Conservation (phyloP, 176 grass and related monocot species). For the Melocanna baccifera region DNA sequence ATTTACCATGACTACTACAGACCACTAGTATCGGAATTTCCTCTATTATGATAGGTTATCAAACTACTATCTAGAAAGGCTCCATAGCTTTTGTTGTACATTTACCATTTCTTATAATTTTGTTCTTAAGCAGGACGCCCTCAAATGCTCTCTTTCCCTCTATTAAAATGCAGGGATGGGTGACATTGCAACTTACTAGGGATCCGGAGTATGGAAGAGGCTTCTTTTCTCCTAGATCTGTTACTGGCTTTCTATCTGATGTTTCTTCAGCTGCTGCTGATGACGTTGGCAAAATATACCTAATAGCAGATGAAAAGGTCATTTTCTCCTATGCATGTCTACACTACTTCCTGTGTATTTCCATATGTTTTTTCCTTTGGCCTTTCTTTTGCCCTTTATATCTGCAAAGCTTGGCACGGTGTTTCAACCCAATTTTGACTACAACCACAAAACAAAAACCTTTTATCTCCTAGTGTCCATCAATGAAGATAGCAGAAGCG, state of each 20-base stretch:
- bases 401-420: background rate
- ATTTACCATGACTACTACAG: background rate
- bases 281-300: slow-evolving; percentile 94
- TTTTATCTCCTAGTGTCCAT: background rate
- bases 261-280: slow-evolving; percentile 87
- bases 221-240: slow-evolving; percentile 93
- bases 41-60: background rate
- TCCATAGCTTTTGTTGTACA: slow-evolving; percentile 22
- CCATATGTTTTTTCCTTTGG: background rate
- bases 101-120: slow-evolving; percentile 24
- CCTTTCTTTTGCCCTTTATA: background rate
- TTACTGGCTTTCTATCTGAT: slow-evolving; percentile 94
- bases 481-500: background rate
- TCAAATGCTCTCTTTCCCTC: slow-evolving; percentile 27
- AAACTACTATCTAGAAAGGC: slow-evolving; percentile 2
- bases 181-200: slow-evolving; percentile 78
- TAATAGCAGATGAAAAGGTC: slow-evolving; percentile 70
- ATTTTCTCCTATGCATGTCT: slow-evolving; percentile 6
- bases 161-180: slow-evolving; percentile 63
- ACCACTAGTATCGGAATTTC: background rate
- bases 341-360: background rate
- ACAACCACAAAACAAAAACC: background rate
- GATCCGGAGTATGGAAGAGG: slow-evolving; percentile 68
- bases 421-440: background rate
- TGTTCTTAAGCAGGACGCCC: background rate